Percentiles rank a stretch among this genome's conserved stretches.
phyloP scores from a whole-genome alignment of 1,284 basidiomycete genomes.

The Lignosus rhinocerotis region DNA sequence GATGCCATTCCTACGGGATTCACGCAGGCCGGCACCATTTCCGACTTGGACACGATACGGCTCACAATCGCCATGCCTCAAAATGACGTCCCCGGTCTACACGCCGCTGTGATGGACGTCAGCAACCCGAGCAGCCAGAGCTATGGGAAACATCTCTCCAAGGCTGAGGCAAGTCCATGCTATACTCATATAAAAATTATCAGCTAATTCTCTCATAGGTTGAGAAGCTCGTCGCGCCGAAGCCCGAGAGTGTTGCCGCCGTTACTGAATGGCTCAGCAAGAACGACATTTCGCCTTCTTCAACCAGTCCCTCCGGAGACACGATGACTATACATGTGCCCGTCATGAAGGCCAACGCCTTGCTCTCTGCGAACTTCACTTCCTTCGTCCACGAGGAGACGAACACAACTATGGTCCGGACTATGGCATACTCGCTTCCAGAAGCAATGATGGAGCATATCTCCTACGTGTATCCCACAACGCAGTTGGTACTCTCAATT shows the following conservation, averaged over 20 bases:
- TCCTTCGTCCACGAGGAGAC: slow-evolving; percentile 32
- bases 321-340: background rate
- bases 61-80: slow-evolving; percentile 24
- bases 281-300: slow-evolving; percentile 32
- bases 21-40: background rate
- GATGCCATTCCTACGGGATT: background rate
- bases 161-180: slow-evolving; percentile 2
- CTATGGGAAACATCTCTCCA: slow-evolving; percentile 15
- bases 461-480: background rate
- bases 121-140: slow-evolving; percentile 13
- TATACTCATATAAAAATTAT: background rate
- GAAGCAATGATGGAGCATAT: background rate
- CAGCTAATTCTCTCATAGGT: slow-evolving; percentile 32
- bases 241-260: slow-evolving; percentile 32
- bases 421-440: background rate
- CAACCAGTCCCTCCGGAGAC: slow-evolving; percentile 29
- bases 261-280: slow-evolving; percentile 37
- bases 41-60: slow-evolving; percentile 1
- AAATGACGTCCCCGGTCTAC: slow-evolving; percentile 17
- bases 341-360: slow-evolving; percentile 19
- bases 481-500: background rate
- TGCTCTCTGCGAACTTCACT: slow-evolving; percentile 38
- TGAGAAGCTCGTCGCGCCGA: slow-evolving; percentile 37
- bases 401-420: background rate
- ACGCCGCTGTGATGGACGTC: slow-evolving; percentile 15